A percentile compares a stretch with the other conserved stretches of the same genome.
phyloP scores from a whole-genome alignment of 495 filamentous ascomycete genomes.

The Amphirosellinia nigrospora region DNA sequence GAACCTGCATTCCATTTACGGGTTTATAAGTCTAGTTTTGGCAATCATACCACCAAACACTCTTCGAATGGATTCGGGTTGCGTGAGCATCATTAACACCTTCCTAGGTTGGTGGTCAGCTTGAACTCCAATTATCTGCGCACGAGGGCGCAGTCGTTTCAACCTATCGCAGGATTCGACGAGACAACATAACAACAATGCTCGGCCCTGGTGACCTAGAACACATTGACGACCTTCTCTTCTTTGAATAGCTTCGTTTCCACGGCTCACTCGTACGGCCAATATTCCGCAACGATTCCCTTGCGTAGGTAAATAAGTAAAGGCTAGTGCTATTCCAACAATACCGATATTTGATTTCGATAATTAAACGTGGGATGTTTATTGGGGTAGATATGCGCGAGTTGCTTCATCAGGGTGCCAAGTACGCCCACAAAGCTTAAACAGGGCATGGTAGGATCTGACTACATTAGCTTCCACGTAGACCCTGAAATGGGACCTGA shows the following conservation, averaged over 20 bases:
- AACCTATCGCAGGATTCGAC: background rate
- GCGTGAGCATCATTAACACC: background rate
- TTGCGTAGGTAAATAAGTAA: background rate
- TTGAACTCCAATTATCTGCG: background rate
- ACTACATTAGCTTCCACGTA: constrained; percentile 3
- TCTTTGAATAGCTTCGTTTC: constrained; percentile 11
- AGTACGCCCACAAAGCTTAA: constrained; percentile 16
- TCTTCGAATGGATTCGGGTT: background rate
- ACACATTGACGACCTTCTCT: constrained; percentile 10
- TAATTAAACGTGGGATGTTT: background rate
- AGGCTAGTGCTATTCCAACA: background rate
- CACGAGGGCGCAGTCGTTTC: constrained; percentile 8
- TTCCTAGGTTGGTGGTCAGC: background rate
- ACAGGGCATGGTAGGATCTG: background rate
- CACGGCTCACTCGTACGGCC: background rate
- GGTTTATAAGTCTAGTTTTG: background rate
- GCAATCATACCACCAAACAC: background rate
- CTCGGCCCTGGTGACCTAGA: background rate
- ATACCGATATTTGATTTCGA: constrained; percentile 5
- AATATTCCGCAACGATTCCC: background rate
- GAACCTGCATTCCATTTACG: background rate
- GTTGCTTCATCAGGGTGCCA: constrained; percentile 17
- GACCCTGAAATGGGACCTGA: background rate
- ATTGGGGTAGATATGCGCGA: background rate
- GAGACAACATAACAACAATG: background rate